Base-by-base conservation (phyloP, 352 stramenopile genomes). In the Phytophthora sansomeana region DNA sequence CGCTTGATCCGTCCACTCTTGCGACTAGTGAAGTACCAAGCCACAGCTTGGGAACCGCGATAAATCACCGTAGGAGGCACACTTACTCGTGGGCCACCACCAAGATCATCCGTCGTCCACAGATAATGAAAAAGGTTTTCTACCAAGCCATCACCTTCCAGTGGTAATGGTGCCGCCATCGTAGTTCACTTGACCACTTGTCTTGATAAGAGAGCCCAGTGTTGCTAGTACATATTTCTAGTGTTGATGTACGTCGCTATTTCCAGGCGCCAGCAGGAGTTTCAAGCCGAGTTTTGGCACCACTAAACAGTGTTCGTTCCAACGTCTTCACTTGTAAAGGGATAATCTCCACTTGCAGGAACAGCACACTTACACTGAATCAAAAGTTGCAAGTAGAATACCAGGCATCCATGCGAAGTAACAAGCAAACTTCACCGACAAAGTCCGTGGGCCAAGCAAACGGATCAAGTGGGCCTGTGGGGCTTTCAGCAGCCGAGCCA, bases 11-110 rank as follows among this genome's bases (percentile, higher is more conserved):
- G 89, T 55, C 83, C 84, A 16, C 74, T 85, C 51, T 81, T 84
- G 24, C 83, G 77, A 57, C 80, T 91, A 6, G 96, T 98, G 42
- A 99, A 99, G 72, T 98, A 99, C 97, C 97, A 99, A 46, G 86
- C 82, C 10, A 94, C 72, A 30, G 96, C 92, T 69, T 98, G 90
- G 4, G 85, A 85, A 52, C 93, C 97, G 35, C 95, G 93, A 77
- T 97, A 99, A 26, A 99, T 72, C 14, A 99, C 79, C 0, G 96
- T 99, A 67, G 98, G 93, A 10, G 96, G 96, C 30, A 98, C 70
- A 71, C 89, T 95, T 24, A 99, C 83, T 28, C 78, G 80, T 17
- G 93, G 92, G 0, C 89, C 87, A 28, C 78, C 85, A 28, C 85
- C 90, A 55, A 98, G 86, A 67, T 98, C 91, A 58, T 98, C 93